Base-by-base conservation (phyloP, 2,329 filamentous ascomycete genomes). In the Trichophyton simii region DNA sequence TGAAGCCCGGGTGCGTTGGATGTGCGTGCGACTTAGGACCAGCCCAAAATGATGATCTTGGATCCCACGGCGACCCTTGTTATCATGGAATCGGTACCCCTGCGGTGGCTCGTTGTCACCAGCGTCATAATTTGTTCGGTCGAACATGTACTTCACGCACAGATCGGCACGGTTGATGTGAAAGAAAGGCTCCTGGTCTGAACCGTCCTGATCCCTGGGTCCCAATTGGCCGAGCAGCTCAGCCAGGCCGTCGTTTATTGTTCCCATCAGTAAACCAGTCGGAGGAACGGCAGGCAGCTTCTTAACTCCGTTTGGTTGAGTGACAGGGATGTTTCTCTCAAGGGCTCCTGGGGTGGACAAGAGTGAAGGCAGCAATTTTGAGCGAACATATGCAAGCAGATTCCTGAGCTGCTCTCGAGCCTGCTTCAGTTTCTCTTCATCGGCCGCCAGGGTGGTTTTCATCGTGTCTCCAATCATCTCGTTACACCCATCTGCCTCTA, bases 61-160 rank as follows among this genome's bases (percentile, higher is more conserved):
- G 15, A 75, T 65, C 2, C 72, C 72, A 1, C 52, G 20, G 2
- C 63, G 62, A 8, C 72, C 71, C 0, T 57, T 28, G 2, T 63
- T 63, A 61, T 72, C 67, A 28, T 64, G 62, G 61, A 70, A 75
- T 3, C 69, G 66, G 58, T 73, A 74, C 3, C 70, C 69, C 7
- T 59, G n/a, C 2, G 72, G 70, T 28, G 38, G 34, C 3, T n/a
- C 18, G 7, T 48, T 48, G 13, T 25, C 7, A 20, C 41, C 41
- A 3, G 61, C 36, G 36, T 61, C 61, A 55, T 70, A 69, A 3
- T 58, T 34, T 1, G 59, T 62, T 15, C 66, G 60, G 2, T 52
- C 62, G 60, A 76, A 76, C 46, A 75, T 63, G 63, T 73, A 76
- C 64, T 76, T 76, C 25, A 68, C 63, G 61, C 73, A 75, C 2